Conservation (phyloP, 1,284 basidiomycete genomes). For the Cutaneotrichosporon mucoides region DNA sequence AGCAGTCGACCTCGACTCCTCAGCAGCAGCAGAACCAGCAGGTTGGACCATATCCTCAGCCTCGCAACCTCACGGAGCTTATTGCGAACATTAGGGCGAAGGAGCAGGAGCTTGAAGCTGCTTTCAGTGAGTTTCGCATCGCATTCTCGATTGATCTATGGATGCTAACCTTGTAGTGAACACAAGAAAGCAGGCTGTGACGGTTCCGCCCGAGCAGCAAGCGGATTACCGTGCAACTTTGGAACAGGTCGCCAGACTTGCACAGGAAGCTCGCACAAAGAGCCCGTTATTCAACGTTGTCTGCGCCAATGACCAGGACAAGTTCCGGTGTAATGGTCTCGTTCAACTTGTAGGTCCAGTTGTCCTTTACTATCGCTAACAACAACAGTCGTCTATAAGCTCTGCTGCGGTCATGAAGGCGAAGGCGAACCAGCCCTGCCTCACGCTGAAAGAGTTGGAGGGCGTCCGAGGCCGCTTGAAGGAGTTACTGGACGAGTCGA, state of each 20-base stretch:
- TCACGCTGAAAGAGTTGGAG: slow-evolving; percentile 19
- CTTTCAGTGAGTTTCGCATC: slow-evolving; percentile 18
- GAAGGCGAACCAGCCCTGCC: slow-evolving; percentile 13
- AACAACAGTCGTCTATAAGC: slow-evolving; percentile 10
- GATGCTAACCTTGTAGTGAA: slow-evolving; percentile 10
- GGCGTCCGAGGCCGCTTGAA: slow-evolving; percentile 9
- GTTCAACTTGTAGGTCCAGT: slow-evolving; percentile 10
- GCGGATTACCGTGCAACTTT: slow-evolving; percentile 10
- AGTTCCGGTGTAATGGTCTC: slow-evolving; percentile 8
- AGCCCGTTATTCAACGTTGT: slow-evolving; percentile 19
- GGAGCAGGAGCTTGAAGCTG: slow-evolving; percentile 16
- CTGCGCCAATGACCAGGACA: slow-evolving; percentile 12
- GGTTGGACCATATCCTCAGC: slow-evolving; percentile 13
- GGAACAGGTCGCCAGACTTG: slow-evolving; percentile 8
- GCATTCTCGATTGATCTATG: not conserved
- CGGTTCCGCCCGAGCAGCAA: slow-evolving; percentile 17
- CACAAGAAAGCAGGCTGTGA: slow-evolving; percentile 11
- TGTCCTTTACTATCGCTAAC: not conserved
- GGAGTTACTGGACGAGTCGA: slow-evolving; percentile 10
- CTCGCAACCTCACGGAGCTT: slow-evolving; percentile 11
- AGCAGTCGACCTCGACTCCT: slow-evolving; percentile 1
- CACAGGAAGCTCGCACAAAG: slow-evolving; percentile 16
- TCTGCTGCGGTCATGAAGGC: slow-evolving; percentile 15
- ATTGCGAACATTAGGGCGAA: slow-evolving; percentile 13
- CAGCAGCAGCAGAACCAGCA: slow-evolving; percentile 6